These are phyloP conservation scores for Raffaelea ambrosiae DNA, from an alignment of 2,329 filamentous ascomycete species.

Conservation along the genomic window DNA sequence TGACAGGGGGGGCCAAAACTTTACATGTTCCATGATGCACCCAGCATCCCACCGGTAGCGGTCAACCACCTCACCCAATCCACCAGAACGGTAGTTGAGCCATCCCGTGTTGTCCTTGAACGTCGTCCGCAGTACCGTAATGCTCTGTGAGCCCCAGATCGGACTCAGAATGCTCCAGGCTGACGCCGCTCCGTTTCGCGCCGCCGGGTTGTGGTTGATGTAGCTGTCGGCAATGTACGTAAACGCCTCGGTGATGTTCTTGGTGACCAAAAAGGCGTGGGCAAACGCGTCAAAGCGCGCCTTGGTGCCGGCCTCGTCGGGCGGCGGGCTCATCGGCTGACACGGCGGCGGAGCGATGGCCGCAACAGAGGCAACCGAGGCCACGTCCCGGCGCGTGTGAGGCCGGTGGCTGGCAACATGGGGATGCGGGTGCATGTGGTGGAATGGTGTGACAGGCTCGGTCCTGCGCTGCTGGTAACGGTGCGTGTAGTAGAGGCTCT, in stretches of 20 bases:
- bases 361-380: no score
- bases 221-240: conserved; percentile 17
- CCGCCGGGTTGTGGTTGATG: conserved; percentile 18
- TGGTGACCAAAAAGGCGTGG: conserved; percentile 16
- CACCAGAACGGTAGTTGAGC: conserved; percentile 16
- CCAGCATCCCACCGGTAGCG: conserved; percentile 18
- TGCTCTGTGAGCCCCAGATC: conserved; percentile 16
- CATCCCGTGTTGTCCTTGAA: conserved; percentile 16
- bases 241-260: conserved; percentile 17
- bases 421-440: no score
- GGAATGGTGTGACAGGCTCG: no score
- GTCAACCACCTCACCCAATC: conserved; percentile 16
- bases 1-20: no score
- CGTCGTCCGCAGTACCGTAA: conserved; percentile 17
- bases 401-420: no score
- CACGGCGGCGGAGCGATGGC: conserved; percentile 3
- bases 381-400: no score
- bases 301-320: conserved; percentile 14
- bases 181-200: conserved; percentile 15
- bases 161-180: conserved; percentile 17
- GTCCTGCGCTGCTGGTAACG: no score
- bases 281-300: conserved; percentile 17
- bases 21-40: conserved; percentile 18
- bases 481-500: no score
- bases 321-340: conserved; percentile 12